Evolutionary conservation across 306 rosid species (phyloP).

Genomic region (Cyclanthera cordifolia): DNA sequence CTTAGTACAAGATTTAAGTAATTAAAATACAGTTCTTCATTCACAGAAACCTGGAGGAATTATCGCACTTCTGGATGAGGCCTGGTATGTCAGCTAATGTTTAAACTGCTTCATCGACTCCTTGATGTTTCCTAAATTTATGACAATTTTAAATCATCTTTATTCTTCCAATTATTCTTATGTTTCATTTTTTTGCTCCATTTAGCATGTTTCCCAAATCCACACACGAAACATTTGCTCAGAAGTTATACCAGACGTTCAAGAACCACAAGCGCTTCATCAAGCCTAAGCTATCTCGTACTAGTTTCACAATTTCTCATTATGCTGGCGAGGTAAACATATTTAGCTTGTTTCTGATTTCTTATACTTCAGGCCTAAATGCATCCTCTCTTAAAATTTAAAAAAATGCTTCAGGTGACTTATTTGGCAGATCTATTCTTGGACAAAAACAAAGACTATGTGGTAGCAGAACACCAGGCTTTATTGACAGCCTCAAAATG

Average conservation of each 20-base stretch:
- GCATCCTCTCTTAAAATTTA: conserved; percentile 15
- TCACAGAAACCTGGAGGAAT: conserved; percentile 99
- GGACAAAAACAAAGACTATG: conserved; percentile 99
- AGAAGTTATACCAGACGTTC: conserved; percentile 96
- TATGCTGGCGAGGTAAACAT: conserved; percentile 94
- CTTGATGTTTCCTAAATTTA: background rate
- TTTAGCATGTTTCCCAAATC: conserved; percentile 99
- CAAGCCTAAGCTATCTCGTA: conserved; percentile 97
- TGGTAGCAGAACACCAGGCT: conserved; percentile 94
- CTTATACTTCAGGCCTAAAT: conserved; percentile 8
- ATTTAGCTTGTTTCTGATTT: conserved; percentile 14
- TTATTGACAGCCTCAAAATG: conserved; percentile 79
- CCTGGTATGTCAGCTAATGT: conserved; percentile 63
- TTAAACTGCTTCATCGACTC: background rate
- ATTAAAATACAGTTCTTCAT: conserved; percentile 15
- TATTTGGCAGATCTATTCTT: conserved; percentile 91
- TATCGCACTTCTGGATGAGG: conserved; percentile 93
- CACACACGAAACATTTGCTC: conserved; percentile 96
- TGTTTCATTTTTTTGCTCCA: conserved; percentile 22
- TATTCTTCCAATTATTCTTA: conserved; percentile 27
- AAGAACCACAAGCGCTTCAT: conserved; percentile 90
- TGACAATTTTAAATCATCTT: background rate
- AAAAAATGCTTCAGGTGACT: conserved; percentile 48
- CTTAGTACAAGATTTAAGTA: conserved; percentile 15
- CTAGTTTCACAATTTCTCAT: conserved; percentile 86